phyloP scores from a whole-genome alignment of 805 yeast genomes.

The Starmerella stellata region DNA sequence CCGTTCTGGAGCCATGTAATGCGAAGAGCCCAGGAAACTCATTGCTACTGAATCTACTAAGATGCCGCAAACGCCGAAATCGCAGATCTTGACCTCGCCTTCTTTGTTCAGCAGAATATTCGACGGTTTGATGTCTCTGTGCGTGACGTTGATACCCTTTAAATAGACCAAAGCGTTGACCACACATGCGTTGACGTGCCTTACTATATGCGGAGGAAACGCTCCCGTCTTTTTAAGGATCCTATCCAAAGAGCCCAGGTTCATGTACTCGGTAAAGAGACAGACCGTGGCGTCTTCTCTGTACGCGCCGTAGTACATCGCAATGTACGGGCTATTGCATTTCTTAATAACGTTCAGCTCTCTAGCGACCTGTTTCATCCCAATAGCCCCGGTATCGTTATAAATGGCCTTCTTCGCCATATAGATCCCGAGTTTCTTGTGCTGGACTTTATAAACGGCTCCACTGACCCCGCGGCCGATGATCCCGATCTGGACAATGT shows the following conservation, averaged over 20 bases:
- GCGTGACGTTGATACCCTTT: constrained; percentile 75
- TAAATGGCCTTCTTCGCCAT: constrained; percentile 85
- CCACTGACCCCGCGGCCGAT: constrained; percentile 93
- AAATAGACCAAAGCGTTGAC: constrained; percentile 65
- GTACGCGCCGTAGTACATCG: constrained; percentile 82
- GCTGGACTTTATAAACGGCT: constrained; percentile 71
- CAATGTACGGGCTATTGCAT: constrained; percentile 62
- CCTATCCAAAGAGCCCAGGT: constrained; percentile 80
- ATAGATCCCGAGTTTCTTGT: constrained; percentile 67
- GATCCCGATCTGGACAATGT: constrained; percentile 26
- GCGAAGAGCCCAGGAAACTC: constrained; percentile 94
- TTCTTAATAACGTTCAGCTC: constrained; percentile 84
- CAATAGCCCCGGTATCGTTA: constrained; percentile 60
- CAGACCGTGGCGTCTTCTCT: constrained; percentile 53
- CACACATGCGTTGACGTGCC: constrained; percentile 58
- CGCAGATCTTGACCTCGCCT: constrained; percentile 84
- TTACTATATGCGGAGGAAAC: constrained; percentile 48
- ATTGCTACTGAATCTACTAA: constrained; percentile 87
- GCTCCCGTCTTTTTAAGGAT: constrained; percentile 45
- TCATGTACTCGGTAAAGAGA: constrained; percentile 90
- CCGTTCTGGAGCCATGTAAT: constrained; percentile 95
- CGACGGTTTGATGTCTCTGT: constrained; percentile 89
- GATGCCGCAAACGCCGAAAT: constrained; percentile 90
- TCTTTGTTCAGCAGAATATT: constrained; percentile 72
- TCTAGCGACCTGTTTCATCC: constrained; percentile 67